Percentiles rank a stretch among this genome's conserved stretches.
These are phyloP conservation scores for Backusella luteola DNA, from an alignment of 192 early-diverging fungal species.

Conservation along the genomic window DNA sequence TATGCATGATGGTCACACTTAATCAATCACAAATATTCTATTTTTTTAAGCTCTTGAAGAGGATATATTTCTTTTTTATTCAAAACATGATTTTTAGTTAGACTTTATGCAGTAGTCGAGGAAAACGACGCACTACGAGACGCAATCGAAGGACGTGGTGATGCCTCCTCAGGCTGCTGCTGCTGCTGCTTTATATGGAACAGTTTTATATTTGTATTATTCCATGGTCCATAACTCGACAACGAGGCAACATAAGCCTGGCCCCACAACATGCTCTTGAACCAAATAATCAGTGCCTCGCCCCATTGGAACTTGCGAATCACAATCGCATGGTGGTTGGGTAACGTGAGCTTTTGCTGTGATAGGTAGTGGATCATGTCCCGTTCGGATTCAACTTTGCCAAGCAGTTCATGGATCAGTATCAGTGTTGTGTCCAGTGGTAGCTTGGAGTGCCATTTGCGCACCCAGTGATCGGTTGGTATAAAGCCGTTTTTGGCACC, in stretches of 20 bases:
- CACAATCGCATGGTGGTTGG: constrained; percentile 45
- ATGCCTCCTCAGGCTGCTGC: background rate
- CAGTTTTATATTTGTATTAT: constrained; percentile 56
- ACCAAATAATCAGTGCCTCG: constrained; percentile 63
- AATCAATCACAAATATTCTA: too few relatives aligned
- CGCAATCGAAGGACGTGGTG: background rate
- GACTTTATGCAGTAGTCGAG: background rate
- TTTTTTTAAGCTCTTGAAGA: too few relatives aligned
- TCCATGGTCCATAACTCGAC: constrained; percentile 58
- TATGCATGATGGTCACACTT: too few relatives aligned
- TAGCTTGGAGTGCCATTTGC: constrained; percentile 9
- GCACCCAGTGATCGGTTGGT: constrained; percentile 28
- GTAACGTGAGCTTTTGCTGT: background rate
- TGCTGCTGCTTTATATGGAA: constrained; percentile 45
- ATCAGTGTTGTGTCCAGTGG: background rate
- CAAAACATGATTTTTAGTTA: too few relatives aligned
- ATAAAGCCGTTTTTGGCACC: constrained; percentile 13
- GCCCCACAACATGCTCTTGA: constrained; percentile 65
- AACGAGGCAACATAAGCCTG: constrained; percentile 59
- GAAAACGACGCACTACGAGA: background rate
- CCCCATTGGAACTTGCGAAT: constrained; percentile 56
- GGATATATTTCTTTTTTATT: too few relatives aligned
- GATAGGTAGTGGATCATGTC: background rate
- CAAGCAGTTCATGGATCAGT: background rate
- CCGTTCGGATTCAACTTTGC: background rate